A percentile compares a stretch with the other conserved stretches of the same genome.
These are phyloP conservation scores for Meyerozyma carpophila DNA, from an alignment of 1,139 yeast species.

Conservation along the genomic window DNA sequence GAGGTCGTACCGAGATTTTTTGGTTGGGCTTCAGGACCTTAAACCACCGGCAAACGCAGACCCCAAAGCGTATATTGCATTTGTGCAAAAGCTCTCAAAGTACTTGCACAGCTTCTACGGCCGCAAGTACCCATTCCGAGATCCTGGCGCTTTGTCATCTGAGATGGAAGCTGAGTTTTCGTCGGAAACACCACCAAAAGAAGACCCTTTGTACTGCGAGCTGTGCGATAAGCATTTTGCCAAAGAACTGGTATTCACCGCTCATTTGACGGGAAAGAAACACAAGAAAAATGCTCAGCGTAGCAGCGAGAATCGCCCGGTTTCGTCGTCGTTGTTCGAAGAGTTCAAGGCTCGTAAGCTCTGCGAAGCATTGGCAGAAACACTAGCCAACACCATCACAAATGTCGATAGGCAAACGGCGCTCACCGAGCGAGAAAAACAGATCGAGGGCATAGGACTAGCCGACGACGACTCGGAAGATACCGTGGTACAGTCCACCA, in stretches of 20 bases:
- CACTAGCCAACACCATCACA: conserved; percentile 40
- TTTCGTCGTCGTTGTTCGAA: neutral
- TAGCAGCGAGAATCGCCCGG: neutral
- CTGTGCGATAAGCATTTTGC: conserved; percentile 64
- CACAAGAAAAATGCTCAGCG: conserved; percentile 51
- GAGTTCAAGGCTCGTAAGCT: neutral
- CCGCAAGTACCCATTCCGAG: conserved; percentile 48
- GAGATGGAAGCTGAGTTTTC: conserved; percentile 28
- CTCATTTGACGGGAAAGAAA: conserved; percentile 72
- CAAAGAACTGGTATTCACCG: conserved; percentile 58
- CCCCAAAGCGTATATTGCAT: conserved; percentile 32
- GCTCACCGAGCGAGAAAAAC: conserved; percentile 69
- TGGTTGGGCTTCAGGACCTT: conserved; percentile 28
- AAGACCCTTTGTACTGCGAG: conserved; percentile 44
- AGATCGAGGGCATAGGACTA: conserved; percentile 40
- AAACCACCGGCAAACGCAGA: conserved; percentile 30
- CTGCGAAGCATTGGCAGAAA: neutral
- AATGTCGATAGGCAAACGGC: conserved; percentile 65
- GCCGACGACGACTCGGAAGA: conserved; percentile 34
- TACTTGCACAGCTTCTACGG: conserved; percentile 45
- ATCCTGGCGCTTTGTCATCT: conserved; percentile 27
- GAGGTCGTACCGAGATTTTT: neutral
- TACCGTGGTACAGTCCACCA: conserved; percentile 18
- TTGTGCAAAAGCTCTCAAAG: conserved; percentile 34
- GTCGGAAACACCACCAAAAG: conserved; percentile 8